These are phyloP conservation scores for Lachancea cidri DNA, from an alignment of 805 yeast genomes.

Conservation along the genomic window DNA sequence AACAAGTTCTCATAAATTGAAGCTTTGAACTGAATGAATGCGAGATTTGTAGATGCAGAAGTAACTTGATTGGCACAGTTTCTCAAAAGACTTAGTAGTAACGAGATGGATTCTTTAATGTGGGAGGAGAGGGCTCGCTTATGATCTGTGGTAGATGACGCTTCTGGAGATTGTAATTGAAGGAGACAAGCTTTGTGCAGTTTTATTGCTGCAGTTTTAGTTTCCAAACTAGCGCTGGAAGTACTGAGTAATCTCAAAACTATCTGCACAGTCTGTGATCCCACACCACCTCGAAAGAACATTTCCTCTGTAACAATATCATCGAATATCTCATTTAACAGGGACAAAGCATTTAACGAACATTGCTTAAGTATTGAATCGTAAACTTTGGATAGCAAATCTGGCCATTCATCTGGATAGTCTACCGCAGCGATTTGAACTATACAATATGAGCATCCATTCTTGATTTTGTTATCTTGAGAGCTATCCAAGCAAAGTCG, in stretches of 20 bases:
- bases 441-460: constrained; percentile 65
- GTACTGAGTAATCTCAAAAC: constrained; percentile 39
- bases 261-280: constrained; percentile 47
- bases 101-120: constrained; percentile 14
- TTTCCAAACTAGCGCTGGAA: constrained; percentile 29
- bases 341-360: constrained; percentile 48
- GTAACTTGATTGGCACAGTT: constrained; percentile 6
- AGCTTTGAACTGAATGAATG: constrained; percentile 13
- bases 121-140: constrained; percentile 16
- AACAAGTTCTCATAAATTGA: constrained; percentile 22
- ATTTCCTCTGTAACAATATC: constrained; percentile 83
- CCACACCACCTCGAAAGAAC: constrained; percentile 73
- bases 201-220: constrained; percentile 44
- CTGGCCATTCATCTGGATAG: constrained; percentile 96
- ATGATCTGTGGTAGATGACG: constrained; percentile 14
- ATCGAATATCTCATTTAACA: constrained; percentile 73
- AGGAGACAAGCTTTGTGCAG: constrained; percentile 49
- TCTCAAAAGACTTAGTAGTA: constrained; percentile 12
- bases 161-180: constrained; percentile 37
- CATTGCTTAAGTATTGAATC: constrained; percentile 32
- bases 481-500: constrained; percentile 39
- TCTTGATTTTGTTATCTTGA: constrained; percentile 54
- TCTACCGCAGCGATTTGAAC: constrained; percentile 85
- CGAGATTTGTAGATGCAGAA: too few relatives aligned
- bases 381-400: constrained; percentile 47